Conservation (phyloP, 83 land plant species). For the Diphasiastrum complanatum region DNA sequence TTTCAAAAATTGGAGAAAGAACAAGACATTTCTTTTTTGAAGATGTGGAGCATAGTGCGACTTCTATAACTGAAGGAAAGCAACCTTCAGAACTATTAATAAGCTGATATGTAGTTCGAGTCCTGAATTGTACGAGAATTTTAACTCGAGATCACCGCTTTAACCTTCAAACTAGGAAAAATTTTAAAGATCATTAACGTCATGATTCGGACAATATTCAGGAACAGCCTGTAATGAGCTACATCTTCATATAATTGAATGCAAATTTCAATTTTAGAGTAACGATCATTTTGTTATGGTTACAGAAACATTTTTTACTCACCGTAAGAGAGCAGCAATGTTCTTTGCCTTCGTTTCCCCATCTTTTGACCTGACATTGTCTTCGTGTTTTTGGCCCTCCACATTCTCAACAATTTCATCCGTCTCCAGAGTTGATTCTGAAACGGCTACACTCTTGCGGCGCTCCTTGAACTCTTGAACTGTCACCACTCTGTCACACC, state of each 20-base stretch:
- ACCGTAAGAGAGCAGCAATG: constrained; percentile 55
- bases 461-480: neutral
- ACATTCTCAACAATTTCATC: constrained; percentile 18
- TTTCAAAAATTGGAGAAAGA: no score
- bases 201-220: no score
- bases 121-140: no score
- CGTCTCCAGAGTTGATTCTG: neutral
- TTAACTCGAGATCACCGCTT: no score
- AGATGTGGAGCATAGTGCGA: no score
- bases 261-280: neutral
- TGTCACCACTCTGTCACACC: constrained; percentile 12
- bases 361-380: constrained; percentile 19
- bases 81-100: no score
- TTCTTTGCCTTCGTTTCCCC: constrained; percentile 41
- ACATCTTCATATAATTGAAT: neutral
- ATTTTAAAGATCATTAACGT: no score
- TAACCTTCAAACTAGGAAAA: no score
- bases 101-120: no score
- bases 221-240: neutral
- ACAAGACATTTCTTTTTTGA: no score
- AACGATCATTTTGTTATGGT: neutral
- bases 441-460: constrained; percentile 1
- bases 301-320: neutral
- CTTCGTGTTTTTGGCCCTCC: constrained; percentile 13
- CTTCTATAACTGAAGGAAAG: no score